Conservation (phyloP, 768 basidiomycete species). For the Saitozyma sp. region DNA sequence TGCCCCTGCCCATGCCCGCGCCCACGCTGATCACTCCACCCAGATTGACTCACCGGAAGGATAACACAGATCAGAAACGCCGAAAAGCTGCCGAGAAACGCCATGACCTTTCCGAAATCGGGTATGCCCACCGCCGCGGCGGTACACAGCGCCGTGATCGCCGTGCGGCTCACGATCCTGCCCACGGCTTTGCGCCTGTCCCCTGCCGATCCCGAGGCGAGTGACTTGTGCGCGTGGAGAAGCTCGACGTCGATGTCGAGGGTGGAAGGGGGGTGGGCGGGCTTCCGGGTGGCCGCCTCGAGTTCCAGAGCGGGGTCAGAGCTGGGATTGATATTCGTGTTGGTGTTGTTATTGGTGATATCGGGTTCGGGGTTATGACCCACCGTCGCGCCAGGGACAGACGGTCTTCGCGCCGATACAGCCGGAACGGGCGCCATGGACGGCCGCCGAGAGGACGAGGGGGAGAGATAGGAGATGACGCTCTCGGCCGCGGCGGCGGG, state of each 20-base stretch:
- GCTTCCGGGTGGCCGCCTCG: no score
- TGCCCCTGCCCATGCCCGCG: no score
- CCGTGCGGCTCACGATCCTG: slow-evolving; percentile 61
- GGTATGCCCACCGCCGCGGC: slow-evolving; percentile 72
- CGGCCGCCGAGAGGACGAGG: no score
- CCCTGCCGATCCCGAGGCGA: not conserved
- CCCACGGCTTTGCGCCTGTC: slow-evolving; percentile 7
- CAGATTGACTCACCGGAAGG: slow-evolving; percentile 69
- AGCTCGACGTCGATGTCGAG: not conserved
- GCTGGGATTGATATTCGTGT: not conserved
- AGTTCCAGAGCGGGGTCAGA: no score
- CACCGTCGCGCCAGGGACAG: not conserved
- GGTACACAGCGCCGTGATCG: slow-evolving; percentile 64
- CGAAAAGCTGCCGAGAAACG: slow-evolving; percentile 86
- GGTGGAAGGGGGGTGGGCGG: not conserved
- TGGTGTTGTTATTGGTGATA: not conserved
- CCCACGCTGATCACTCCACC: no score
- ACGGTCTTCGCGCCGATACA: not conserved
- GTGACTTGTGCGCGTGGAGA: not conserved
- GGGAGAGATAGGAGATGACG: no score
- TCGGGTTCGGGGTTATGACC: no score
- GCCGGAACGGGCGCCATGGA: not conserved
- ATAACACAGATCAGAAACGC: slow-evolving; percentile 74
- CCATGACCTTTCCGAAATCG: slow-evolving; percentile 73
- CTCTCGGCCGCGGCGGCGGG: no score